Percentiles rank a stretch among this genome's conserved stretches.
Conservation (phyloP, 2,329 filamentous ascomycete genomes). For the Venturia effusa region DNA sequence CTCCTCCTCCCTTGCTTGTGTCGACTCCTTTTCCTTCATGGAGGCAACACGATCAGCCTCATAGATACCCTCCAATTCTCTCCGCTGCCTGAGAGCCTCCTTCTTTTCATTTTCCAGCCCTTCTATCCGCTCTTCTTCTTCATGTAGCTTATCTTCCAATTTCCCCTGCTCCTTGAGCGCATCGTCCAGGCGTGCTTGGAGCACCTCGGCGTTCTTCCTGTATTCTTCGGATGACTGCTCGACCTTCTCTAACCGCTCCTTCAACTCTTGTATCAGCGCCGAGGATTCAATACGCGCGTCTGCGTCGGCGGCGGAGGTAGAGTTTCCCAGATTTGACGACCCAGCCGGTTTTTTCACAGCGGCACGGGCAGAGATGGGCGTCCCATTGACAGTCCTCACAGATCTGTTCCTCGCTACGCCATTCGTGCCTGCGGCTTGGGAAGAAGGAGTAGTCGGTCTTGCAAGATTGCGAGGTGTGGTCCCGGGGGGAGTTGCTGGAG, state of each 20-base stretch:
- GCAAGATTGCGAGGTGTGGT: constrained; percentile 22
- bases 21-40: constrained; percentile 86
- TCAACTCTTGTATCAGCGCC: constrained; percentile 71
- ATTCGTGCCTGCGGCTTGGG: constrained; percentile 14
- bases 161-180: constrained; percentile 70
- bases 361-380: constrained; percentile 28
- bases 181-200: constrained; percentile 81
- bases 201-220: constrained; percentile 72
- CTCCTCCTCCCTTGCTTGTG: constrained; percentile 74
- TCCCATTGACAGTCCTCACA: constrained; percentile 20
- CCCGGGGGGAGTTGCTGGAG: constrained; percentile 23
- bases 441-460: constrained; percentile 20
- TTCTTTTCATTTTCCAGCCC: constrained; percentile 73
- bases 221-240: constrained; percentile 68
- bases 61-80: constrained; percentile 87
- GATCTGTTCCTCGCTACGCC: constrained; percentile 23
- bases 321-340: constrained; percentile 23
- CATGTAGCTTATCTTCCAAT: constrained; percentile 79
- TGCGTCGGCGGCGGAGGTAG: constrained; percentile 31
- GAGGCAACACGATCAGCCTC: constrained; percentile 80
- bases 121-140: constrained; percentile 76
- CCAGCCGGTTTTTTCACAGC: constrained; percentile 21
- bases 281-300: constrained; percentile 71
- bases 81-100: constrained; percentile 69
- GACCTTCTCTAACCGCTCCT: constrained; percentile 69